Evolutionary conservation across 441 rosid species (phyloP).

Genomic region (Eruca vesicaria): DNA sequence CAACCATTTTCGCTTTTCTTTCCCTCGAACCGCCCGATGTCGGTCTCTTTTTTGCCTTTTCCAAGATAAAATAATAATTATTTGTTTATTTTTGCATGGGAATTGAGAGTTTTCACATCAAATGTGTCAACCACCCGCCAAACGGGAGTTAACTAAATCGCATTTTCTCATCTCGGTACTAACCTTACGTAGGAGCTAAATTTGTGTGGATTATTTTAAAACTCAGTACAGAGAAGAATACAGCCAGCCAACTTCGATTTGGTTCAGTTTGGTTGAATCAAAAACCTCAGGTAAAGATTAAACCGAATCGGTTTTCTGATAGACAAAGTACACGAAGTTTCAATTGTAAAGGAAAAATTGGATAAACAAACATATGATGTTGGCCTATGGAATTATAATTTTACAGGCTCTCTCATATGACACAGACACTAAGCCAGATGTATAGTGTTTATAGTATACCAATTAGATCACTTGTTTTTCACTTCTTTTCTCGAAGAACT

Average conservation of each 20-base stretch:
- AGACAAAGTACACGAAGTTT: not conserved
- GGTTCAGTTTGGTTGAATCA: not conserved
- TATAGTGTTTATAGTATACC: too few relatives aligned
- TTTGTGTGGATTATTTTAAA: not conserved
- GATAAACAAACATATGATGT: conserved; percentile 18
- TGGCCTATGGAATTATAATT: conserved; percentile 18
- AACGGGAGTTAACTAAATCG: not conserved
- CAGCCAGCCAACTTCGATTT: not conserved
- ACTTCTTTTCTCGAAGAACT: too few relatives aligned
- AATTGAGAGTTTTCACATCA: not conserved
- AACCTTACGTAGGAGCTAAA: not conserved
- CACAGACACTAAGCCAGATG: too few relatives aligned
- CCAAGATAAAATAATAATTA: not conserved
- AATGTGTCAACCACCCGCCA: not conserved
- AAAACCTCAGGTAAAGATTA: not conserved
- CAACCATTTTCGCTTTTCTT: conserved; percentile 30
- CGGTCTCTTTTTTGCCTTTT: conserved; percentile 7
- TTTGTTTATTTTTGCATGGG: conserved; percentile 22
- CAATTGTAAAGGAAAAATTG: conserved; percentile 4
- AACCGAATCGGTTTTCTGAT: conserved; percentile 11
- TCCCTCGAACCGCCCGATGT: conserved; percentile 42
- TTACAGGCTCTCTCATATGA: too few relatives aligned
- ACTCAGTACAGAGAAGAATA: not conserved
- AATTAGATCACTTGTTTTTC: too few relatives aligned
- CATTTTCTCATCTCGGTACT: not conserved